phyloP scores from a whole-genome alignment of 2,329 filamentous ascomycete species.

The Fusarium albidum region DNA sequence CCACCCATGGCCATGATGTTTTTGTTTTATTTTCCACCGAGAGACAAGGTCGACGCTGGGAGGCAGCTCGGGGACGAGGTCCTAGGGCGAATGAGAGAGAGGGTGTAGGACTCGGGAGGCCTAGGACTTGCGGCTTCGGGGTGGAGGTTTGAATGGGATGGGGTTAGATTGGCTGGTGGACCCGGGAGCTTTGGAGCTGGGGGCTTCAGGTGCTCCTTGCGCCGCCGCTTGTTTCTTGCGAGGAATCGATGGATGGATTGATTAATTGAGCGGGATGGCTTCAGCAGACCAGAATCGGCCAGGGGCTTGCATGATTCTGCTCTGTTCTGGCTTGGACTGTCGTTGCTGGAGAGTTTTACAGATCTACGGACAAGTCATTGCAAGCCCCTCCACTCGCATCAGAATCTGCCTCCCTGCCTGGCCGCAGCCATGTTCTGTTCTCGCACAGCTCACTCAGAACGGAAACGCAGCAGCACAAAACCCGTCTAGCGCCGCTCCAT shows the following conservation, averaged over 20 bases:
- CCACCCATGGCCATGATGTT: constrained; percentile 38
- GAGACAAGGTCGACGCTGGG: constrained; percentile 25
- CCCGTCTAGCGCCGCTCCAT: constrained; percentile 2
- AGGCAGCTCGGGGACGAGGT: constrained; percentile 41
- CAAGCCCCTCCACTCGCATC: neutral
- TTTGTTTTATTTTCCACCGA: constrained; percentile 32
- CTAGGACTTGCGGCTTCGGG: constrained; percentile 41
- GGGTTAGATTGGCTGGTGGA: constrained; percentile 15
- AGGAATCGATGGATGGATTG: neutral
- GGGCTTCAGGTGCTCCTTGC: constrained; percentile 1
- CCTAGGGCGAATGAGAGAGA: constrained; percentile 41
- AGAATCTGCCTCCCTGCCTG: constrained; percentile 19
- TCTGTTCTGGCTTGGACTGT: neutral
- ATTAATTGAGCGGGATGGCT: constrained; percentile 1
- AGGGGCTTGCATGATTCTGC: neutral
- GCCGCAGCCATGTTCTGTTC: neutral
- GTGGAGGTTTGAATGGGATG: neutral
- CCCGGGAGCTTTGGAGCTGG: neutral
- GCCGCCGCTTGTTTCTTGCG: neutral
- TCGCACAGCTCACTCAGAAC: constrained; percentile 36
- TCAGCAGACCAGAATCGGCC: neutral
- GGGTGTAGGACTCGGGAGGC: constrained; percentile 42
- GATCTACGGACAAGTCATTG: too few relatives aligned
- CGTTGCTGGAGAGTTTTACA: too few relatives aligned
- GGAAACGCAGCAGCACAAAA: constrained; percentile 25